Conservation (phyloP, 345 rosid genomes). For the Raphanus raphanistrum region DNA sequence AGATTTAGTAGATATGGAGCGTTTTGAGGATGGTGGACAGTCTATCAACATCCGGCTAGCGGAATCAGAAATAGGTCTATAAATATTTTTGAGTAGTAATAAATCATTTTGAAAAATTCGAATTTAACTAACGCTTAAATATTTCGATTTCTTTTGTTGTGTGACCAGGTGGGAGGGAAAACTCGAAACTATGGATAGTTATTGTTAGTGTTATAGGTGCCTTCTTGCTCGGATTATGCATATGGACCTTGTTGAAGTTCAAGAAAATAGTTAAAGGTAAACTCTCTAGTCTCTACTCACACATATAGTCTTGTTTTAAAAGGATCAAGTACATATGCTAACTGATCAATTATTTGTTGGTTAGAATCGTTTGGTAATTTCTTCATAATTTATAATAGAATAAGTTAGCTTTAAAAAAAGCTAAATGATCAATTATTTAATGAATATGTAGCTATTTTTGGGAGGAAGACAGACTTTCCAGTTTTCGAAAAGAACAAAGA, state of each 20-base stretch:
- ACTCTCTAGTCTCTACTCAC: background rate
- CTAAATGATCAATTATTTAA: background rate
- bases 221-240: slow-evolving; percentile 33
- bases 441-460: slow-evolving; percentile 13
- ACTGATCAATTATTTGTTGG: background rate
- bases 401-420: background rate
- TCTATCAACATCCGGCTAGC: slow-evolving; percentile 47
- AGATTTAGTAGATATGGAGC: slow-evolving; percentile 44
- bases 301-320: background rate
- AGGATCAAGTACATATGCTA: background rate
- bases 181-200: slow-evolving; percentile 33
- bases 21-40: slow-evolving; percentile 24
- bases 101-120: background rate
- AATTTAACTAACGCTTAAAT: background rate
- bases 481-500: background rate
- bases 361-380: background rate
- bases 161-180: slow-evolving; percentile 36
- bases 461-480: slow-evolving; percentile 12
- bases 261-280: slow-evolving; percentile 52
- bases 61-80: slow-evolving; percentile 47
- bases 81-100: background rate
- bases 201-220: slow-evolving; percentile 11
- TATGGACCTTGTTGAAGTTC: slow-evolving; percentile 51
- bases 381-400: too few relatives aligned
- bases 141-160: background rate